Base-by-base conservation (phyloP, 1,284 basidiomycete species). In the Psilocybe mexicana region DNA sequence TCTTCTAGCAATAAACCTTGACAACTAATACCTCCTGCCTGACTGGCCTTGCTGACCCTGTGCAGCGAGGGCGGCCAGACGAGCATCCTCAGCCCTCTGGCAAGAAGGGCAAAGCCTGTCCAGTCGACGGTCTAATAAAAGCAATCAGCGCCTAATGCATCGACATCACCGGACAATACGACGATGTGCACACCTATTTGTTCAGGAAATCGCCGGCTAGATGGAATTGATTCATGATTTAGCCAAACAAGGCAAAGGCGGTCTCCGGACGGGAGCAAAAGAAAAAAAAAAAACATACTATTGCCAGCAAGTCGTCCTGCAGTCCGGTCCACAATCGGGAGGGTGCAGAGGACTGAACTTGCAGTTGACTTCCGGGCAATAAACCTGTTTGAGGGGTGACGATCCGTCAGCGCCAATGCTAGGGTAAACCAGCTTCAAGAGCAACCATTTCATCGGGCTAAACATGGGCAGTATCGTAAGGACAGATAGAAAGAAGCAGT, bases 311-410 rank as follows among this genome's bases (percentile, higher is more conserved):
- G 83, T 84, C 18, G 70, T 72, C 38, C 69, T 77, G 72, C 88
- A 91, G 28, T 76, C 70, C 25, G 82, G 77, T 24, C 79, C 76
- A 66, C 88, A 92, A 58, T 84, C 74, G 28, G 60, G 63, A 18
- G 85, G 85, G 71, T 91, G 88, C 24, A 69, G 72, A 18, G 78
- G 72, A 64, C 88, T 90, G 74, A 91, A 91, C 72, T 79, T 88
- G 80, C 89, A 91, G 67, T 71, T 78, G 35, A 75, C 77, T 67
- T 84, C 79, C 55, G 81, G 82, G 71, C 88, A 91, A 66, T 72
- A 68, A 30, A 79, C 71, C 78, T 80, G 62, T 25, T 14, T 33
- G 43, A 43, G 46, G 47, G 47, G 24, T 26, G 58, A 33, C 40
- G 33, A 54, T 45, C 33, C 54, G 50, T 30, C 49, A 57, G 49